Conservation (phyloP, 1,139 yeast genomes). For the Zhuliangozyma blackwelliae region DNA sequence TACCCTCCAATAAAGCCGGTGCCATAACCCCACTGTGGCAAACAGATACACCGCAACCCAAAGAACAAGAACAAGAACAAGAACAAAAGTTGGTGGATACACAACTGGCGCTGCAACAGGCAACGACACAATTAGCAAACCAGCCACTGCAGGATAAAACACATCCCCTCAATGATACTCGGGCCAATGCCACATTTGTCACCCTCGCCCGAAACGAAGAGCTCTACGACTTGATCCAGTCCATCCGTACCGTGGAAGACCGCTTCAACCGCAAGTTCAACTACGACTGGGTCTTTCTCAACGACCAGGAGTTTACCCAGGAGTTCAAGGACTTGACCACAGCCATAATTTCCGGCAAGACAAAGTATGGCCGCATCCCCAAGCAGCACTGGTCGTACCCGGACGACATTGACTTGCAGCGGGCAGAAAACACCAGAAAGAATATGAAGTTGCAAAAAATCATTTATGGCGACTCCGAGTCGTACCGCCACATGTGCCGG, state of each 20-base stretch:
- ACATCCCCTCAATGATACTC: not conserved
- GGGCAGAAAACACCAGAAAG: constrained; percentile 47
- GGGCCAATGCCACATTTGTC: constrained; percentile 60
- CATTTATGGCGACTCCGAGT: constrained; percentile 59
- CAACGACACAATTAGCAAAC: too few relatives aligned
- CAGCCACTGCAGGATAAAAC: not conserved
- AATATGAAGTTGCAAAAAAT: constrained; percentile 47
- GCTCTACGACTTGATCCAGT: constrained; percentile 54
- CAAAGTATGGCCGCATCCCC: constrained; percentile 59
- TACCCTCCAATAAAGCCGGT: too few relatives aligned
- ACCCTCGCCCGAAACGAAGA: constrained; percentile 62
- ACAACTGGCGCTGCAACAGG: too few relatives aligned
- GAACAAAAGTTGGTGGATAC: not conserved
- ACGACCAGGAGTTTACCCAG: constrained; percentile 56
- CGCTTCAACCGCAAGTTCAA: constrained; percentile 62
- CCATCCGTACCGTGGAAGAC: constrained; percentile 69
- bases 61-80: not conserved
- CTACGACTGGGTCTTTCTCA: constrained; percentile 80
- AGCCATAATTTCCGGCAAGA: constrained; percentile 54
- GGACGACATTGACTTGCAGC: constrained; percentile 56
- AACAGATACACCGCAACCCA: too few relatives aligned
- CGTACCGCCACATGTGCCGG: constrained; percentile 77
- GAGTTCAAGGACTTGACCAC: constrained; percentile 51
- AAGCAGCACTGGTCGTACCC: constrained; percentile 72
- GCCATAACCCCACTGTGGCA: too few relatives aligned